Percentiles rank a stretch among this genome's conserved stretches.
Conservation (phyloP, 495 filamentous ascomycete species). For the Trichoderma asperelloides region DNA sequence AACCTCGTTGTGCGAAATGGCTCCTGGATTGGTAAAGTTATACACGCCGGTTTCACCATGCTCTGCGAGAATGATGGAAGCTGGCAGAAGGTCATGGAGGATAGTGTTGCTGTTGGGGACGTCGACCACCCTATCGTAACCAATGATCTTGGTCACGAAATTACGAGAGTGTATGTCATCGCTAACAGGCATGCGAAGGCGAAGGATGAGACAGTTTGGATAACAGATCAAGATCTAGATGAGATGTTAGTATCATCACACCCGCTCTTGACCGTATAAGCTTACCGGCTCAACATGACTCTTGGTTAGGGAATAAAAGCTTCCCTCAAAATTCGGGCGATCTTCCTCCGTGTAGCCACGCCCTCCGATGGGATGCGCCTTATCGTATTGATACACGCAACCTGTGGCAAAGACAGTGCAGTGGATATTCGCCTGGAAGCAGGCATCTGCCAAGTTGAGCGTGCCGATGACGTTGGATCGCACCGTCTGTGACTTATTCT, state of each 20-base stretch:
- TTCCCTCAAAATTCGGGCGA: slow-evolving; percentile 53
- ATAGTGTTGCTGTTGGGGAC: slow-evolving; percentile 63
- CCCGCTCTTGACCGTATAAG: neutral
- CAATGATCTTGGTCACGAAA: slow-evolving; percentile 60
- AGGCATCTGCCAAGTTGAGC: slow-evolving; percentile 52
- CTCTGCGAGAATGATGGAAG: slow-evolving; percentile 50
- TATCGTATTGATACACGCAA: slow-evolving; percentile 55
- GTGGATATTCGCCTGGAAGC: slow-evolving; percentile 47
- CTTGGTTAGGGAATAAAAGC: slow-evolving; percentile 60
- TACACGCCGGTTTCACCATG: slow-evolving; percentile 53
- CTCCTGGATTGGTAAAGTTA: slow-evolving; percentile 61
- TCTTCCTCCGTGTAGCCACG: slow-evolving; percentile 53
- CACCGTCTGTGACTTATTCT: slow-evolving; percentile 55
- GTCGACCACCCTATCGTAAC: slow-evolving; percentile 54
- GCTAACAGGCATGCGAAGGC: slow-evolving; percentile 60
- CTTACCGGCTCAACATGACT: slow-evolving; percentile 54
- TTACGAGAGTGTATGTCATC: slow-evolving; percentile 57
- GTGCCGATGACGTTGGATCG: slow-evolving; percentile 56
- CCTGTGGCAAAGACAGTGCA: slow-evolving; percentile 58
- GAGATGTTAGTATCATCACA: neutral
- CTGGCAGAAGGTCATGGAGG: slow-evolving; percentile 52
- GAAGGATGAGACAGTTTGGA: slow-evolving; percentile 49
- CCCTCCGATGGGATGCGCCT: slow-evolving; percentile 48
- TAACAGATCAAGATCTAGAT: slow-evolving; percentile 50
- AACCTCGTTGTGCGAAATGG: slow-evolving; percentile 61